A percentile compares a stretch with the other conserved stretches of the same genome.
These are phyloP conservation scores for Solanum arcanum DNA, from an alignment of 257 asterid species.

Conservation along the genomic window DNA sequence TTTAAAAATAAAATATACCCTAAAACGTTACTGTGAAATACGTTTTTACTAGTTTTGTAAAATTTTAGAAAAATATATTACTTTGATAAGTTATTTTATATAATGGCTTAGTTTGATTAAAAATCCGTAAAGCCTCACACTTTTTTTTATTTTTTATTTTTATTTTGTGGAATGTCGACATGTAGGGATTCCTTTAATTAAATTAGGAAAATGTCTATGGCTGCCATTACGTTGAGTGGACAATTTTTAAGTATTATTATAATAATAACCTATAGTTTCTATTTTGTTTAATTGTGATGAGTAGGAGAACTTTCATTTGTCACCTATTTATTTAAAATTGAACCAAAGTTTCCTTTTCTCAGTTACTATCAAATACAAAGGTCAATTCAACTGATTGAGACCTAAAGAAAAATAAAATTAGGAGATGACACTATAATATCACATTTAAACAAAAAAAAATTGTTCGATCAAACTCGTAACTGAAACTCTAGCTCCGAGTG, in stretches of 20 bases:
- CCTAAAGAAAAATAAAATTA: neutral
- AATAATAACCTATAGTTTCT: neutral
- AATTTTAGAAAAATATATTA: too few species aligned
- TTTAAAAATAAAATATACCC: too few species aligned
- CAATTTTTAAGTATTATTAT: neutral
- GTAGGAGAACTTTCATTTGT: neutral
- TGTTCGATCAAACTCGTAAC: neutral
- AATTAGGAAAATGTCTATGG: neutral
- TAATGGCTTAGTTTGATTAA: too few species aligned
- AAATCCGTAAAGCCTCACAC: neutral
- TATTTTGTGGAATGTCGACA: neutral
- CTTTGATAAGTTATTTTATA: too few species aligned
- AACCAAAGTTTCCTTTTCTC: neutral
- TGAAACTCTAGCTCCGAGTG: neutral
- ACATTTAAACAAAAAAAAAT: neutral
- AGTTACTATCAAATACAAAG: neutral
- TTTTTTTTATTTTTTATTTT: neutral
- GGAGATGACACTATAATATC: neutral
- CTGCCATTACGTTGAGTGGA: neutral
- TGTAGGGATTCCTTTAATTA: neutral
- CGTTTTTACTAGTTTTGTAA: too few species aligned
- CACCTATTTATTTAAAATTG: neutral
- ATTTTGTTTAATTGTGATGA: neutral
- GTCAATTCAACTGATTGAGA: neutral
- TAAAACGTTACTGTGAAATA: too few species aligned